A percentile compares a stretch with the other conserved stretches of the same genome.
Evolutionary conservation across 768 basidiomycete genomes (phyloP).

Genomic region (Phaeotremella skinneri): DNA sequence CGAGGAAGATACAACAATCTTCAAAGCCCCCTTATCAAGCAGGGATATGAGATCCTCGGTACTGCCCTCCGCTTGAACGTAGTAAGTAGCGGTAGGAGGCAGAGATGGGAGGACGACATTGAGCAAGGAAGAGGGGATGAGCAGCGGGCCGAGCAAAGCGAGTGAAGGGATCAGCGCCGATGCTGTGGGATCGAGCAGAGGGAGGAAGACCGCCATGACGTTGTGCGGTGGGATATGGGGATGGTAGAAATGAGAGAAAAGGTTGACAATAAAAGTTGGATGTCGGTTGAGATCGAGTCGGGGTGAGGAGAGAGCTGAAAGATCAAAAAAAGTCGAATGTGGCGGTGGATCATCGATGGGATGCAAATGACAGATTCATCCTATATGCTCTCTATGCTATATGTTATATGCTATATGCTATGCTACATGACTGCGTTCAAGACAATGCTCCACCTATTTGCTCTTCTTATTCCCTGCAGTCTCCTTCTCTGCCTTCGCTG

Average conservation of each 20-base stretch:
- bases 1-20: conserved; percentile 69
- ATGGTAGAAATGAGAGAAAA: too few relatives aligned
- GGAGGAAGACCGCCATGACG: conserved; percentile 47
- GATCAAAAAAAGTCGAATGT: conserved; percentile 1
- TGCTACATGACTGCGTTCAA: background rate
- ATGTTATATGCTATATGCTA: background rate
- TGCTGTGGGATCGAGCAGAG: conserved; percentile 50
- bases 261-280: background rate
- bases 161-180: conserved; percentile 61
- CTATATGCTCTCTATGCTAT: background rate
- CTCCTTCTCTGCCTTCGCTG: background rate
- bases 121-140: conserved; percentile 55
- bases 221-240: too few relatives aligned
- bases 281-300: background rate
- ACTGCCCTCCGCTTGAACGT: conserved; percentile 28
- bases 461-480: background rate
- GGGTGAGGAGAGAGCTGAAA: too few relatives aligned
- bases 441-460: background rate
- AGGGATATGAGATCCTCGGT: conserved; percentile 49
- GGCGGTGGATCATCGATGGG: too few relatives aligned
- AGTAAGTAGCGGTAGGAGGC: conserved; percentile 50
- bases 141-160: conserved; percentile 72
- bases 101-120: conserved; percentile 47
- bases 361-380: background rate
- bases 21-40: conserved; percentile 78